Conservation (phyloP, 108 stramenopile genomes). For the Discostella stelligeroides region DNA sequence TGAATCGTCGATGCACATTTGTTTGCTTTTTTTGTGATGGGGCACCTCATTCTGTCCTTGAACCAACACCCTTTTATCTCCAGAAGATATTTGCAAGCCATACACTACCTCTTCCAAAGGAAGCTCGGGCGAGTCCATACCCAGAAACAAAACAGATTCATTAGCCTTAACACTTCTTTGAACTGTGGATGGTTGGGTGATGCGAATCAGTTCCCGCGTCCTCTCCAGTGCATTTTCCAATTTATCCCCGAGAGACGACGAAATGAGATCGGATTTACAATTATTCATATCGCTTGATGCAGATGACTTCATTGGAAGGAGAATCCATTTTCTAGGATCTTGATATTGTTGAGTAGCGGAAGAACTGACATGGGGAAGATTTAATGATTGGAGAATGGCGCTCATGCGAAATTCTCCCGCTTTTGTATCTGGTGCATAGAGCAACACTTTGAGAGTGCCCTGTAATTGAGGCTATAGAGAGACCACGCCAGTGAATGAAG, state of each 20-base stretch:
- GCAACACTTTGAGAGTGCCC: constrained; percentile 53
- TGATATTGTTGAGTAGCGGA: not conserved
- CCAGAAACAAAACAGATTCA: constrained; percentile 73
- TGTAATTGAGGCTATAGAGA: constrained; percentile 28
- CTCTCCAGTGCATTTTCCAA: constrained; percentile 63
- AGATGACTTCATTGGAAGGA: constrained; percentile 55
- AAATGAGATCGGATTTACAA: constrained; percentile 42
- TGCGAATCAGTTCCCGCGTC: constrained; percentile 37
- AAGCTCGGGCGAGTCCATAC: constrained; percentile 87
- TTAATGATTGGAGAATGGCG: constrained; percentile 40
- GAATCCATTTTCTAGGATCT: constrained; percentile 33
- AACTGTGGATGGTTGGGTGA: not conserved
- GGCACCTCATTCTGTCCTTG: not conserved
- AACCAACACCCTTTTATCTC: not conserved
- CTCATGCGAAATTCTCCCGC: constrained; percentile 46
- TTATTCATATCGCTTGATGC: not conserved
- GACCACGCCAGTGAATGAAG: not conserved
- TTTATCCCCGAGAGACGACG: constrained; percentile 66
- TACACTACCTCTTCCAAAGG: constrained; percentile 69
- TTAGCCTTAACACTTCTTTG: constrained; percentile 5
- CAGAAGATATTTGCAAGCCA: constrained; percentile 49
- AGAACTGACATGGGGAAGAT: constrained; percentile 19
- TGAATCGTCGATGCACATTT: not conserved
- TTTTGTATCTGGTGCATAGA: constrained; percentile 66
- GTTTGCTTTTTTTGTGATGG: not conserved